phyloP scores from a whole-genome alignment of 805 yeast species.

The Clavispora vitiphila region DNA sequence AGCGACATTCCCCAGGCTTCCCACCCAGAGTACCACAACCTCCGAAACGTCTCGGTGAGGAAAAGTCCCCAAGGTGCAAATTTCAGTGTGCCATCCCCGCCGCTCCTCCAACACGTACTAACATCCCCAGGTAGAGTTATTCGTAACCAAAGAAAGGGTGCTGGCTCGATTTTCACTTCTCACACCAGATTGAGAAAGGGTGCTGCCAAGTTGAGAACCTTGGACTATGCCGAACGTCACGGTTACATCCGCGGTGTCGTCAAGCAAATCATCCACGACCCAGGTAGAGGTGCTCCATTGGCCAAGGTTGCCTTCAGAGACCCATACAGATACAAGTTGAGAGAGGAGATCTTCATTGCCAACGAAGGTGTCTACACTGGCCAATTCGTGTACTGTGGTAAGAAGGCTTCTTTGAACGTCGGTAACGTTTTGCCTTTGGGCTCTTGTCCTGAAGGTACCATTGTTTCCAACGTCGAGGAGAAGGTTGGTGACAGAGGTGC shows the following conservation, averaged over 20 bases:
- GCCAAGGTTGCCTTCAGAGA: slow-evolving; percentile 99
- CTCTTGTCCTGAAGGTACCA: slow-evolving; percentile 98
- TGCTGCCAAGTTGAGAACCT: slow-evolving; percentile 99
- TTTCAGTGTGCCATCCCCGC: background rate
- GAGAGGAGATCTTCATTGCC: slow-evolving; percentile 98
- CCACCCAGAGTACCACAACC: no score
- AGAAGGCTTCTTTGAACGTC: slow-evolving; percentile 92
- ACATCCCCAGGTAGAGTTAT: slow-evolving; percentile 85
- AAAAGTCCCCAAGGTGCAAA: no score
- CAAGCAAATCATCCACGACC: slow-evolving; percentile 97
- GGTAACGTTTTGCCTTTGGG: slow-evolving; percentile 98
- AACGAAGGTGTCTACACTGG: slow-evolving; percentile 99
- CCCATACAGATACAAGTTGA: slow-evolving; percentile 97
- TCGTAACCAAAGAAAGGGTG: slow-evolving; percentile 99
- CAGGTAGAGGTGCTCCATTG: slow-evolving; percentile 99
- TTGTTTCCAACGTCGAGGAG: slow-evolving; percentile 97
- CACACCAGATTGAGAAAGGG: slow-evolving; percentile 99
- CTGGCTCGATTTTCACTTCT: slow-evolving; percentile 99
- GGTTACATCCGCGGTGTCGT: slow-evolving; percentile 99
- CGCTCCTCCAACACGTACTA: slow-evolving; percentile 3
- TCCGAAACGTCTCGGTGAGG: no score
- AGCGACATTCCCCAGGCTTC: no score
- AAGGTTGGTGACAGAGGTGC: slow-evolving; percentile 99
- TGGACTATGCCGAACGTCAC: slow-evolving; percentile 98
- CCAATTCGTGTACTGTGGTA: slow-evolving; percentile 98